Conservation (phyloP, 1,139 yeast species). For the Magnusiomyces ingens region DNA sequence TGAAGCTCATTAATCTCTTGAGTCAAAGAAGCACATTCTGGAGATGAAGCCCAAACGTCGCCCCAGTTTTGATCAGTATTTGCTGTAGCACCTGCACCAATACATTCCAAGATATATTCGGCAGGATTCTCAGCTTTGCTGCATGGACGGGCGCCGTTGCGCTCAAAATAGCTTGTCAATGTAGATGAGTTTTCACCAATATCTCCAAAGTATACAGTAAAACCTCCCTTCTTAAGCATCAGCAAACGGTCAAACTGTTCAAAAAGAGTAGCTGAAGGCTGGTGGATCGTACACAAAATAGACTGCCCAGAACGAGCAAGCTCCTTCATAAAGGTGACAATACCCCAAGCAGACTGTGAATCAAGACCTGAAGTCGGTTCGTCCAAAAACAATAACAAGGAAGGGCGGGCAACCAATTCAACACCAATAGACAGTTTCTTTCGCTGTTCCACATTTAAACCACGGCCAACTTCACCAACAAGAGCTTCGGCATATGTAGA, state of each 20-base stretch:
- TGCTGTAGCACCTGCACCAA: slow-evolving; percentile 71
- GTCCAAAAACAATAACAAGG: slow-evolving; percentile 54
- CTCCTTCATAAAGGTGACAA: slow-evolving; percentile 43
- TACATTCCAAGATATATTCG: slow-evolving; percentile 69
- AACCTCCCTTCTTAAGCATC: slow-evolving; percentile 64
- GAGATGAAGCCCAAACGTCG: slow-evolving; percentile 54
- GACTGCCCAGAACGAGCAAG: slow-evolving; percentile 74
- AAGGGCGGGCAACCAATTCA: slow-evolving; percentile 83
- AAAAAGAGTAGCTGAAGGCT: slow-evolving; percentile 67
- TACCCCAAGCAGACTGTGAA: slow-evolving; percentile 53
- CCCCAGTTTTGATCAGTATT: slow-evolving; percentile 54
- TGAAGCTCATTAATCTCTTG: slow-evolving; percentile 36
- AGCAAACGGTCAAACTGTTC: slow-evolving; percentile 68
- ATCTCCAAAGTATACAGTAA: slow-evolving; percentile 72
- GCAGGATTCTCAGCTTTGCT: slow-evolving; percentile 66
- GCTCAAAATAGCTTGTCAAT: slow-evolving; percentile 58
- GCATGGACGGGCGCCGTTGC: slow-evolving; percentile 56
- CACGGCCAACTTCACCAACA: slow-evolving; percentile 59
- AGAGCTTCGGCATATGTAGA: slow-evolving; percentile 51
- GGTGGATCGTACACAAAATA: slow-evolving; percentile 70
- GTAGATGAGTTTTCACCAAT: slow-evolving; percentile 55
- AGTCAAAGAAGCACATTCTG: slow-evolving; percentile 41
- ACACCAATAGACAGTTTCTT: slow-evolving; percentile 81
- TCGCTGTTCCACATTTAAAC: slow-evolving; percentile 73
- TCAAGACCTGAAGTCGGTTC: slow-evolving; percentile 57